These are phyloP conservation scores for Aechmea fasciata DNA, from an alignment of 176 grass and related monocot species.

Conservation along the genomic window DNA sequence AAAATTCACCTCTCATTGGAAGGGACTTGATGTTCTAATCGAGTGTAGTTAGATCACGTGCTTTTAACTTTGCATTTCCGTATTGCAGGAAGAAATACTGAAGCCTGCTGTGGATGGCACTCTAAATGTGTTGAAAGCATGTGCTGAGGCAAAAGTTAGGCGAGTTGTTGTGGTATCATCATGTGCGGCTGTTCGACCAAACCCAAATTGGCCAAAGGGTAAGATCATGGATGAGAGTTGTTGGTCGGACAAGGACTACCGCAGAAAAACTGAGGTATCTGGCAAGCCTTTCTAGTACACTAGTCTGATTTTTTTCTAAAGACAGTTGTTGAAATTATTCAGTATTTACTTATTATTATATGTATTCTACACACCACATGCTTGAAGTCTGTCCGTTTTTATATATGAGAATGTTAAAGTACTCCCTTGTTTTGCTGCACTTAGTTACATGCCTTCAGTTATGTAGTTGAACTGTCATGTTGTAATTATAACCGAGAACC, in stretches of 20 bases:
- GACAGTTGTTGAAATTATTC: not conserved
- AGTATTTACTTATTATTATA: not conserved
- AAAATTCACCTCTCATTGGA: too few species aligned
- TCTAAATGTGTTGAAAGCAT: conserved; percentile 46
- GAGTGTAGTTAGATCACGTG: not conserved
- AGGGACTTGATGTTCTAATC: too few species aligned
- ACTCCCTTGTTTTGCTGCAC: too few species aligned
- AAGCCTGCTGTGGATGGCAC: conserved; percentile 55
- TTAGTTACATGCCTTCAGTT: too few species aligned
- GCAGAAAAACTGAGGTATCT: conserved; percentile 40
- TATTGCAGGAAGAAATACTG: conserved; percentile 39
- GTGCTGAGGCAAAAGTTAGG: conserved; percentile 31
- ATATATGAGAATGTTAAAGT: not conserved
- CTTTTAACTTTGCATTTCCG: not conserved
- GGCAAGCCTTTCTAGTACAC: not conserved
- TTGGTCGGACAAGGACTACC: conserved; percentile 59
- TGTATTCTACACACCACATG: not conserved
- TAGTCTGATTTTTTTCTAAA: not conserved
- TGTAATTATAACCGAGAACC: too few species aligned
- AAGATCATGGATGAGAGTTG: conserved; percentile 46
- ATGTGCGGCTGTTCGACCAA: conserved; percentile 24
- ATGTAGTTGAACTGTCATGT: too few species aligned
- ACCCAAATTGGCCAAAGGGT: conserved; percentile 32
- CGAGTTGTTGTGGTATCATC: conserved; percentile 64
- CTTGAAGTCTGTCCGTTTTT: not conserved